Base-by-base conservation (phyloP, 176 grass and related monocot genomes). In the Avena sativa region DNA sequence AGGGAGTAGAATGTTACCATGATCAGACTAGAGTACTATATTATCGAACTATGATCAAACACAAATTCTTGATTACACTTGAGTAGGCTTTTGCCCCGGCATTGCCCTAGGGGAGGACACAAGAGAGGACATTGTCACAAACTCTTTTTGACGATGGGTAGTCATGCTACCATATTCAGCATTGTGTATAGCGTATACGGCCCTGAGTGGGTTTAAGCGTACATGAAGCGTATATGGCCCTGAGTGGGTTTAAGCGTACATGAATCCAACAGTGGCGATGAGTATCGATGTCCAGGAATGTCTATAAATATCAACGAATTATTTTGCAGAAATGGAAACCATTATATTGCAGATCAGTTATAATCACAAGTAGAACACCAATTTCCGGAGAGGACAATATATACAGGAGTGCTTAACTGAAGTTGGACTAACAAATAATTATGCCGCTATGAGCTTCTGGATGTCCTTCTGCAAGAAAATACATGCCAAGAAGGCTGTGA, bases 381-480 rank as follows among this genome's bases (percentile, higher is more conserved):
- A 21, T 65, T 84, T 73, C 36, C 23, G 1, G 3, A 34, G 51
- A 17, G 21, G 50, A 12, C 17, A 67, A 72, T 86, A 88, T 88
- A 64, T 86, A 82, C 83, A 88, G 7, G 74, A 60, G 23, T 78
- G 64, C 46, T 91, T 53, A 82, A 71, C 62, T 77, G 86, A 77
- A 86, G 28, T 53, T 34, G 47, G 78, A 57, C 71, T 63, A 26
- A 23, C 64, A 88, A 85, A 11, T 75, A 81, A 46, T 91, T 88
- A 99, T 51, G 90, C 89, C 8, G 90, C 86, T 40, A 92, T 49
- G 47, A 99, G 85, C 86, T 93, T 99, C 80, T 93, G 82, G 82
- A 99, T 94, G 89, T 99, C 97, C 87, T 94, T 99, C 94, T 99
- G 92, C 86, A 93, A 88, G 11, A 88, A 59, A 76, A 81, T 70